A percentile compares a stretch with the other conserved stretches of the same genome.
These are phyloP conservation scores for Trichosanthes truncata DNA, from an alignment of 306 rosid genomes.

Conservation along the genomic window DNA sequence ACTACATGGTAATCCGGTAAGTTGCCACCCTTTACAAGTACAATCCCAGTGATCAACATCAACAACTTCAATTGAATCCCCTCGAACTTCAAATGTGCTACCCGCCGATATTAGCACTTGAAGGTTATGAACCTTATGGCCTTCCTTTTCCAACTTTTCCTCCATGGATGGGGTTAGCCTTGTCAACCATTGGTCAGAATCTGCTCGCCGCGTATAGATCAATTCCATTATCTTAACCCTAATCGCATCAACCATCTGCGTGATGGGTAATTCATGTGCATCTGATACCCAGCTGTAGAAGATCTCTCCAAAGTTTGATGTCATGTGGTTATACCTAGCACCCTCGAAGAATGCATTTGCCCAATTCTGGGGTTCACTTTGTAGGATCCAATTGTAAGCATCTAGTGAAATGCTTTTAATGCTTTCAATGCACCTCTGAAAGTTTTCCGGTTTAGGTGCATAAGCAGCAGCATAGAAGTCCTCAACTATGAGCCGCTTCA, in stretches of 20 bases:
- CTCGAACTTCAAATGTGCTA: conserved; percentile 77
- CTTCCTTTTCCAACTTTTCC: conserved; percentile 74
- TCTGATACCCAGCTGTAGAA: conserved; percentile 89
- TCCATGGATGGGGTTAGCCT: conserved; percentile 85
- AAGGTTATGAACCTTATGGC: conserved; percentile 36
- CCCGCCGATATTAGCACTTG: conserved; percentile 47
- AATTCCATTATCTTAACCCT: conserved; percentile 75
- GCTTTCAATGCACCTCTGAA: conserved; percentile 60
- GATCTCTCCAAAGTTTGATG: conserved; percentile 84
- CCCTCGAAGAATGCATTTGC: conserved; percentile 83
- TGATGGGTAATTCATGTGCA: conserved; percentile 82
- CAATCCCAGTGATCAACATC: conserved; percentile 77
- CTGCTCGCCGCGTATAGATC: conserved; percentile 47
- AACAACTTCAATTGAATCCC: conserved; percentile 63
- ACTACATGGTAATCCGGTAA: conserved; percentile 75
- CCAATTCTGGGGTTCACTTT: conserved; percentile 82
- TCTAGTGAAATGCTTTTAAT: conserved; percentile 65
- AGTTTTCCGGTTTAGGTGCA: conserved; percentile 57
- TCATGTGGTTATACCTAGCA: conserved; percentile 80
- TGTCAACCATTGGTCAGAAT: conserved; percentile 62
- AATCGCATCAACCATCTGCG: conserved; percentile 89
- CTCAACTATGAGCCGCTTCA: conserved; percentile 79
- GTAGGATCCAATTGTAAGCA: conserved; percentile 76
- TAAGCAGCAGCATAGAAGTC: conserved; percentile 80
- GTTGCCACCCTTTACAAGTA: conserved; percentile 87